Base-by-base conservation (phyloP, 495 filamentous ascomycete species). In the Thermochaetoides thermophila region DNA sequence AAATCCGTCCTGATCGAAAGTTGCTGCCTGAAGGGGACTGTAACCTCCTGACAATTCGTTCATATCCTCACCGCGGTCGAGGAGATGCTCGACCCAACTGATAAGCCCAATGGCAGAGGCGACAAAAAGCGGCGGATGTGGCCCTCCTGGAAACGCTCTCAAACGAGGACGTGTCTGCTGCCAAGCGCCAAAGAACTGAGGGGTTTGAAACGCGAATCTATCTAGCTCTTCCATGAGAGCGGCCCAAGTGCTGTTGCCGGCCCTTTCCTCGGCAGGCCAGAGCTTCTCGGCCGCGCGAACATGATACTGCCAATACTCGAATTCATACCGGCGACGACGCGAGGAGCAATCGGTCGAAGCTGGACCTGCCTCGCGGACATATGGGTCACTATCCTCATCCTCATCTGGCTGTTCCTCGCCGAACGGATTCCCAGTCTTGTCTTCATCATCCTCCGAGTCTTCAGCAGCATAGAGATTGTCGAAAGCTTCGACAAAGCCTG, bases 21-120 rank as follows among this genome's bases (percentile, higher is more conserved):
- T 63, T 0, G 69, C 69, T 30, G 71, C 51, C 50, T 74, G 70
- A 22, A 74, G 41, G 8, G 62, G 50, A 0, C 61, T 70, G 50
- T 23, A 42, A 0, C 34, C 37, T 2, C 24, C 19, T 4, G 37
- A 43, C 4, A 40, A 16, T 7, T n/a, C 32, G 23, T 46, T 37
- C 6, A 42, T 5, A 8, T 39, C 42, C 17, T 34, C 38, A 3
- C 45, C 45, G 9, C 31, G 34, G 13, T 22, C 32, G 5, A 48
- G 24, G 0, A 44, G 32, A n/a, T 40, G 41, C 9, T 21, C 23
- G 0, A 26, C 21, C 45, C 45, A 48, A 27, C 31, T 39, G 17
- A 8, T 13, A 0, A 48, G 26, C 0, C 42, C 42, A 11, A 44
- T 21, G 21, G 34, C 37, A 1, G 42, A 35, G 0, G 45, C 45